A percentile compares a stretch with the other conserved stretches of the same genome.
These are phyloP conservation scores for Ophiostoma sp. DNA, from an alignment of 2,329 filamentous ascomycete genomes.

Conservation along the genomic window DNA sequence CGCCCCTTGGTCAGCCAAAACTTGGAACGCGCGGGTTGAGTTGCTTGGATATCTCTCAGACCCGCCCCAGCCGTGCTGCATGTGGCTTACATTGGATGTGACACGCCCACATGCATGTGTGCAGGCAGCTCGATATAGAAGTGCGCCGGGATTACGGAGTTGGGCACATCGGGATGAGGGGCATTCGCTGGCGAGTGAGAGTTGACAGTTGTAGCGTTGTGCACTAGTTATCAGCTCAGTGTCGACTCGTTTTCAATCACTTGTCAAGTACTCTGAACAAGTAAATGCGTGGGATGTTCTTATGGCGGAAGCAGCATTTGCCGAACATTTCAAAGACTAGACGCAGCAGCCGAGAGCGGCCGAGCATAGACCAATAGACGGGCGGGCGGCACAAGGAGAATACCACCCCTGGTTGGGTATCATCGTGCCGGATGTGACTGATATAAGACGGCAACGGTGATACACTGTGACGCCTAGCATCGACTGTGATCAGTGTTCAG, in stretches of 20 bases:
- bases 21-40: neutral
- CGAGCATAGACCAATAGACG: neutral
- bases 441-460: neutral
- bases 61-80: constrained; percentile 2
- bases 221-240: neutral
- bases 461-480: neutral
- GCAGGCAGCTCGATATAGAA: neutral
- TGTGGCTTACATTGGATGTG: constrained; percentile 4
- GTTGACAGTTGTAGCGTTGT: neutral
- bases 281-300: too few species aligned
- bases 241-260: neutral
- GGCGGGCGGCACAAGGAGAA: neutral
- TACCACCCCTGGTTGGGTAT: neutral
- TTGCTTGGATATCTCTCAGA: neutral
- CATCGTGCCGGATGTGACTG: neutral
- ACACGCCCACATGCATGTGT: neutral
- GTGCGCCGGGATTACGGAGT: neutral
- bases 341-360: neutral
- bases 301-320: too few species aligned
- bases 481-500: too few species aligned
- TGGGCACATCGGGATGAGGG: neutral
- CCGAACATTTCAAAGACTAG: neutral
- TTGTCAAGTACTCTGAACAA: neutral
- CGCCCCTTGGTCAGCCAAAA: neutral
- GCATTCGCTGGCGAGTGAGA: neutral